Evolutionary conservation across 2,329 filamentous ascomycete genomes (phyloP).

Genomic region (Neospermospora avenae): DNA sequence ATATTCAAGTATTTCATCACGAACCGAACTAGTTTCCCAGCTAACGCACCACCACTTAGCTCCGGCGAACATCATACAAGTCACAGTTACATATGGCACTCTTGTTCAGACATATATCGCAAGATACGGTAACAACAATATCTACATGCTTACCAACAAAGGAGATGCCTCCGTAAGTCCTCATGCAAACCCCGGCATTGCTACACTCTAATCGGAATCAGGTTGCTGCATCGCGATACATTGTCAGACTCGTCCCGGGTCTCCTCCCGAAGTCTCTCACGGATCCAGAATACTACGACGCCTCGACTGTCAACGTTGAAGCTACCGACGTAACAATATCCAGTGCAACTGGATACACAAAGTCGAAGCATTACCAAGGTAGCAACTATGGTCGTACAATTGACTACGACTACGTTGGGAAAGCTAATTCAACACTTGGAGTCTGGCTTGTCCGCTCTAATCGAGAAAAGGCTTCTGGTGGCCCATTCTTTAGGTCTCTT

Average conservation of each 20-base stretch:
- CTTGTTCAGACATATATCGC: constrained; percentile 38
- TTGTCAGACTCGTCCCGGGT: constrained; percentile 11
- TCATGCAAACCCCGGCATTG: neutral
- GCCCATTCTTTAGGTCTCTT: constrained; percentile 55
- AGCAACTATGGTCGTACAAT: constrained; percentile 16
- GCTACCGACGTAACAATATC: constrained; percentile 6
- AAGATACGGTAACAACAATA: constrained; percentile 38
- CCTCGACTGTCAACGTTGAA: constrained; percentile 4
- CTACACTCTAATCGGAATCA: neutral
- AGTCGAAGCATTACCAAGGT: constrained; percentile 18
- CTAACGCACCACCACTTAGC: constrained; percentile 6
- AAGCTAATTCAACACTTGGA: constrained; percentile 7
- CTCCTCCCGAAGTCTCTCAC: constrained; percentile 7
- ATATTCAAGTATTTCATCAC: constrained; percentile 1
- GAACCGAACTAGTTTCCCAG: neutral
- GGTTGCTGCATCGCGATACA: constrained; percentile 16
- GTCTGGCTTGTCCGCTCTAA: constrained; percentile 18
- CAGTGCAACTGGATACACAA: constrained; percentile 8
- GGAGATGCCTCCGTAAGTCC: constrained; percentile 6
- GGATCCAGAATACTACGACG: constrained; percentile 15
- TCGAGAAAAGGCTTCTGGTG: constrained; percentile 60
- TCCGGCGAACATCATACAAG: constrained; percentile 36
- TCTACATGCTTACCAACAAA: constrained; percentile 43
- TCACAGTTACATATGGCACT: constrained; percentile 36
- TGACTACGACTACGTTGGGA: constrained; percentile 19